Conservation (phyloP, 208 protist species). For the Balamuthia mandrillaris region DNA sequence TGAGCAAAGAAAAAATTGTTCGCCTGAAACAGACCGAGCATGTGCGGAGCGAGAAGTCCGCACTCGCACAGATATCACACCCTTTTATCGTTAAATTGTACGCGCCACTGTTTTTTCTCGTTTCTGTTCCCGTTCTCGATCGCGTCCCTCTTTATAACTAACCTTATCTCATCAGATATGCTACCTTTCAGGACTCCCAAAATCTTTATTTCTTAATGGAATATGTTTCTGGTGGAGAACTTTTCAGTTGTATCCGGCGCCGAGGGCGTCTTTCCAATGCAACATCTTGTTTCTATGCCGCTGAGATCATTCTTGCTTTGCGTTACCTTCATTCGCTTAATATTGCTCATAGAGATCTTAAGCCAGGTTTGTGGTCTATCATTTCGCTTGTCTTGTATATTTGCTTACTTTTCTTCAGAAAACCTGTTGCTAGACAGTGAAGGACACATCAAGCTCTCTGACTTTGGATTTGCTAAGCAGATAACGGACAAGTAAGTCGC, state of each 20-base stretch:
- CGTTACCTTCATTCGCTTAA: slow-evolving; percentile 6
- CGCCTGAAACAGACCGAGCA: slow-evolving; percentile 81
- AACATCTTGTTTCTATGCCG: slow-evolving; percentile 27
- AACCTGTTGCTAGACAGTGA: slow-evolving; percentile 93
- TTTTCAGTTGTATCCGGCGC: slow-evolving; percentile 70
- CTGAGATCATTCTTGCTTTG: slow-evolving; percentile 26
- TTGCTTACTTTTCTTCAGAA: slow-evolving; percentile 90
- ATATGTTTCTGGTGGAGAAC: slow-evolving; percentile 79
- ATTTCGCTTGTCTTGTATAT: slow-evolving; percentile 55
- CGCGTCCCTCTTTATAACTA: background rate
- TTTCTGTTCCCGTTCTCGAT: background rate
- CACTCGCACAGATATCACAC: slow-evolving; percentile 70
- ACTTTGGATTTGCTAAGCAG: slow-evolving; percentile 91
- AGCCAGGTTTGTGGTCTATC: background rate
- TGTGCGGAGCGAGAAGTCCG: slow-evolving; percentile 84
- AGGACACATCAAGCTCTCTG: slow-evolving; percentile 94
- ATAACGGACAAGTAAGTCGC: background rate
- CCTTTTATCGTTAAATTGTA: slow-evolving; percentile 79
- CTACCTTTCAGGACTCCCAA: slow-evolving; percentile 71
- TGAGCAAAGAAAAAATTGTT: slow-evolving; percentile 74
- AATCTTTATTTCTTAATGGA: slow-evolving; percentile 80
- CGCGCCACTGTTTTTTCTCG: background rate
- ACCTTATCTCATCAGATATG: slow-evolving; percentile 15
- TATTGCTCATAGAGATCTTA: slow-evolving; percentile 38
- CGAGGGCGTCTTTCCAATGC: background rate